These are phyloP conservation scores for Fusarium mangiferae DNA, from an alignment of 2,329 filamentous ascomycete genomes.

Conservation along the genomic window DNA sequence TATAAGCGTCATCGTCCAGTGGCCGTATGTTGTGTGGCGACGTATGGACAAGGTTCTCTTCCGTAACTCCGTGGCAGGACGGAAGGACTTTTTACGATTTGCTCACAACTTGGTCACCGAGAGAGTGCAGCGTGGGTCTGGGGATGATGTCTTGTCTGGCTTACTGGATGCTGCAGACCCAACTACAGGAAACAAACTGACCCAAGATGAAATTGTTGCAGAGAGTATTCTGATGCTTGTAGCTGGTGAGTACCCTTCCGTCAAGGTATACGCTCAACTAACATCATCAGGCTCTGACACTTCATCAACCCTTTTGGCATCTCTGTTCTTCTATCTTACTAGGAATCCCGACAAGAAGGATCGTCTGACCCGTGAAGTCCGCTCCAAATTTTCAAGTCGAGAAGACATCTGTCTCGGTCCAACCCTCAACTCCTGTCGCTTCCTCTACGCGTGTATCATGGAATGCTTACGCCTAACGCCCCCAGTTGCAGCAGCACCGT, in stretches of 20 bases:
- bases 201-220: background rate
- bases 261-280: background rate
- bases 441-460: background rate
- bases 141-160: background rate
- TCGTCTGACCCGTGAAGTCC: background rate
- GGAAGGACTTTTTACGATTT: background rate
- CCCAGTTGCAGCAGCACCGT: background rate
- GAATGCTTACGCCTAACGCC: slow-evolving; percentile 1
- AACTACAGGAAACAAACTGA: background rate
- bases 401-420: background rate
- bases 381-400: background rate
- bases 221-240: slow-evolving; percentile 5
- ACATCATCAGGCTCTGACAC: background rate
- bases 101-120: background rate
- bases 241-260: background rate
- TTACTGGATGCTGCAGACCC: background rate
- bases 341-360: background rate
- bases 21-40: background rate
- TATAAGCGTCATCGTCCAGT: background rate
- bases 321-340: background rate
- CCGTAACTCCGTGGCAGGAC: background rate
- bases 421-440: background rate
- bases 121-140: background rate
- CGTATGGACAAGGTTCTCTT: background rate
- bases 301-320: background rate